Percentiles rank a stretch among this genome's conserved stretches.
Conservation (phyloP, 2,329 filamentous ascomycete genomes). For the Ophiostoma sp. region DNA sequence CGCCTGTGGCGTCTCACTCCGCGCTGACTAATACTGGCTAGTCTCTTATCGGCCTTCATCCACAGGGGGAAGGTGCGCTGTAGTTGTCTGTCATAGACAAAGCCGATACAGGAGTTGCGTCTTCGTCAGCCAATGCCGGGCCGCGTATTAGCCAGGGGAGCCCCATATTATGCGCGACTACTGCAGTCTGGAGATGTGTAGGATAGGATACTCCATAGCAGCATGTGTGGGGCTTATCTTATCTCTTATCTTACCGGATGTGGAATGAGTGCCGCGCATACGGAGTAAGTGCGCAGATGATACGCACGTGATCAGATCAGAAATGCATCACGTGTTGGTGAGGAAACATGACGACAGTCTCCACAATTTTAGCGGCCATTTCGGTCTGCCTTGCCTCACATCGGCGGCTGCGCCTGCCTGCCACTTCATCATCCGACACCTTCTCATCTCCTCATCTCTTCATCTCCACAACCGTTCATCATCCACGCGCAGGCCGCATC, state of each 20-base stretch:
- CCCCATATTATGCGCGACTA: not conserved
- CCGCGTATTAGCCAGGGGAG: slow-evolving; percentile 15
- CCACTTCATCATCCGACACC: not conserved
- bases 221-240: slow-evolving; percentile 9
- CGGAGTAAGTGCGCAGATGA: not conserved
- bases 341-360: not conserved
- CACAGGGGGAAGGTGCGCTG: too few relatives aligned
- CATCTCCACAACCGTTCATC: not conserved
- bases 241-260: not conserved
- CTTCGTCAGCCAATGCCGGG: slow-evolving; percentile 17
- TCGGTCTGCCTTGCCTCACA: not conserved
- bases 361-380: not conserved
- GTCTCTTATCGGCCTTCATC: too few relatives aligned
- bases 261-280: not conserved
- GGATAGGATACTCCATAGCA: not conserved
- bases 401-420: not conserved
- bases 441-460: not conserved
- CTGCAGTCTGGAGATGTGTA: not conserved
- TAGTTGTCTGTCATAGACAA: not conserved
- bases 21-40: too few relatives aligned
- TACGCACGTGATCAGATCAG: not conserved
- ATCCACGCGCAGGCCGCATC: not conserved
- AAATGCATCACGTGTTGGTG: not conserved
- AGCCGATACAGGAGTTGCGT: slow-evolving; percentile 20
- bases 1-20: too few relatives aligned